A percentile compares a stretch with the other conserved stretches of the same genome.
phyloP scores from a whole-genome alignment of 352 stramenopile species.

The Globisporangium takayamanum region DNA sequence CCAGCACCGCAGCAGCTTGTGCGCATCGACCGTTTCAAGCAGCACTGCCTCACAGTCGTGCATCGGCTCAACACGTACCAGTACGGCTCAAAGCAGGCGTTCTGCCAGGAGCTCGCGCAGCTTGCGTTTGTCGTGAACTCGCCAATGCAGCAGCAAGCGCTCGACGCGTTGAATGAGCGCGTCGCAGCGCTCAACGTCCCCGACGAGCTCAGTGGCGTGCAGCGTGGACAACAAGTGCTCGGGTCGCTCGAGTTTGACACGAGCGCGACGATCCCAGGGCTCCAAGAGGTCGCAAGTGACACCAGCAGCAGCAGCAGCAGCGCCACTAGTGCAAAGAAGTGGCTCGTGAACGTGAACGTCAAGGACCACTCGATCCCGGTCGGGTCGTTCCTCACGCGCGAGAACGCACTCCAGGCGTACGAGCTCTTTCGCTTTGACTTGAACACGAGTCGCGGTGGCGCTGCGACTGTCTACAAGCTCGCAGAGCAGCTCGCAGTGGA shows the following conservation, averaged over 20 bases:
- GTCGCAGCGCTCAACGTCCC: background rate
- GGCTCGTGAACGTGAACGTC: slow-evolving; percentile 52
- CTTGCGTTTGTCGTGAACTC: slow-evolving; percentile 23
- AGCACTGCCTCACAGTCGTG: slow-evolving; percentile 35
- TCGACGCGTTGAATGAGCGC: slow-evolving; percentile 13
- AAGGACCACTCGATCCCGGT: slow-evolving; percentile 34
- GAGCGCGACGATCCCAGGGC: slow-evolving; percentile 24
- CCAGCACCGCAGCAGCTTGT: background rate
- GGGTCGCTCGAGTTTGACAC: slow-evolving; percentile 24
- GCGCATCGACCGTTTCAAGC: slow-evolving; percentile 14
- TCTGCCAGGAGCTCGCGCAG: slow-evolving; percentile 44
- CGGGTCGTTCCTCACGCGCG: slow-evolving; percentile 23
- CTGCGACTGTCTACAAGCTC: slow-evolving; percentile 23
- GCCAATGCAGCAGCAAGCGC: slow-evolving; percentile 18
- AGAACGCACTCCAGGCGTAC: slow-evolving; percentile 42
- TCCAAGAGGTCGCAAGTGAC: slow-evolving; percentile 24
- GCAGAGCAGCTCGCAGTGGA: slow-evolving; percentile 12
- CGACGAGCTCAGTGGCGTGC: background rate
- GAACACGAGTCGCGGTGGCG: slow-evolving; percentile 15
- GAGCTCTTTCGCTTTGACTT: slow-evolving; percentile 28
- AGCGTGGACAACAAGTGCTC: slow-evolving; percentile 5
- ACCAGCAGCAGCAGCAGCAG: background rate
- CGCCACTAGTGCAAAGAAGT: slow-evolving; percentile 11
- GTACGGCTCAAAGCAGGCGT: slow-evolving; percentile 45
- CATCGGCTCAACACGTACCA: slow-evolving; percentile 56